These are phyloP conservation scores for Heritiera littoralis DNA, from an alignment of 345 rosid species.

Conservation along the genomic window DNA sequence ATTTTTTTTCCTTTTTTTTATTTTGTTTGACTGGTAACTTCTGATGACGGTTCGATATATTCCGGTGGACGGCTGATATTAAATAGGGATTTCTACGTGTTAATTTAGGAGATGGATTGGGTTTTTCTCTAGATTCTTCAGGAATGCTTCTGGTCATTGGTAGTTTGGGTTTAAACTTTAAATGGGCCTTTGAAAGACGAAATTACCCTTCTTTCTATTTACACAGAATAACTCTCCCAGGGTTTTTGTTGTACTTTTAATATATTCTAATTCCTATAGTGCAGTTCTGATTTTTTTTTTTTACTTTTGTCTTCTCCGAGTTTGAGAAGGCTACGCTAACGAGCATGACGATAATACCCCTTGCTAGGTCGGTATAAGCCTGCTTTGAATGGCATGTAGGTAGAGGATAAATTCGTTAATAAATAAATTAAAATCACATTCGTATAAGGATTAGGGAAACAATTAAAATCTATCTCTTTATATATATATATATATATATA, in stretches of 20 bases:
- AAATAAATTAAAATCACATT: background rate
- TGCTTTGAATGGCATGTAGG: background rate
- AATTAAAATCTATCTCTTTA: slow-evolving; percentile 11
- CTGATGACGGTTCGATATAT: background rate
- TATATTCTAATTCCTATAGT: too few species aligned
- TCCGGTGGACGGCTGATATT: background rate
- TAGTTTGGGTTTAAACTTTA: background rate
- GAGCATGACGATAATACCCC: slow-evolving; percentile 9
- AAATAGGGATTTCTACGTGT: background rate
- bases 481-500: slow-evolving; percentile 19
- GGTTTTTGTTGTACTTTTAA: background rate
- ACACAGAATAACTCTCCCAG: background rate
- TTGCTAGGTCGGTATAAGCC: background rate
- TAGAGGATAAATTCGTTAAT: slow-evolving; percentile 5
- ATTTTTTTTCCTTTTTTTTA: background rate
- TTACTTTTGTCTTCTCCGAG: too few species aligned
- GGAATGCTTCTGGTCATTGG: background rate
- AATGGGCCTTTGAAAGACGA: background rate
- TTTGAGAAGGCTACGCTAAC: background rate
- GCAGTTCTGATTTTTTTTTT: background rate
- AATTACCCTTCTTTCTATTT: background rate
- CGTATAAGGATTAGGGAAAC: background rate
- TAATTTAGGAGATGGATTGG: background rate
- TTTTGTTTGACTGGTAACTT: background rate
- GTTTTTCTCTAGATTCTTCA: background rate